Conservation (phyloP, 2,329 filamentous ascomycete genomes). For the Diaporthe sp. region DNA sequence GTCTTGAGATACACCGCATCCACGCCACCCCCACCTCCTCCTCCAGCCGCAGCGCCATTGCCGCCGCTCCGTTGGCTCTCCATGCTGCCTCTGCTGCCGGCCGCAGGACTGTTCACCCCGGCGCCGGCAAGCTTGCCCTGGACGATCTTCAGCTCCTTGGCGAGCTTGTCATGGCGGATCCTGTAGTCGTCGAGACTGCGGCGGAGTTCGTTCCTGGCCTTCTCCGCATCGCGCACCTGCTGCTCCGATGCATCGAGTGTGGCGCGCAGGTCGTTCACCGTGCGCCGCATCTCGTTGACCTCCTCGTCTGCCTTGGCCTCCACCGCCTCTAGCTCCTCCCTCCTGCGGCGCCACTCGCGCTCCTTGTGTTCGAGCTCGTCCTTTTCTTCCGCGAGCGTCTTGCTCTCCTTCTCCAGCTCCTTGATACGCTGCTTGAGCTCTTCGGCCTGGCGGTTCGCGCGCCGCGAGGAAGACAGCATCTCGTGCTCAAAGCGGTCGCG, state of each 20-base stretch:
- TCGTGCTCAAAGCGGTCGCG: slow-evolving; percentile 94
- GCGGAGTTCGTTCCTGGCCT: slow-evolving; percentile 82
- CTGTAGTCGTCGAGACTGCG: slow-evolving; percentile 84
- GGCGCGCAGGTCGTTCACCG: slow-evolving; percentile 83
- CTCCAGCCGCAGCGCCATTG: slow-evolving; percentile 43
- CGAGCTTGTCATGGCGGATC: slow-evolving; percentile 82
- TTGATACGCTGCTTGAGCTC: slow-evolving; percentile 84
- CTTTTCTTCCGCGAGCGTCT: slow-evolving; percentile 78
- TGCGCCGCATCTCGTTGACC: slow-evolving; percentile 79
- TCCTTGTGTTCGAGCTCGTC: slow-evolving; percentile 83
- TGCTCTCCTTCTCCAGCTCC: slow-evolving; percentile 84
- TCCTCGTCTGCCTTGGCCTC: slow-evolving; percentile 80
- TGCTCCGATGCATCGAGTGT: slow-evolving; percentile 90
- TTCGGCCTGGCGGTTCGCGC: slow-evolving; percentile 86
- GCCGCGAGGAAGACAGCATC: slow-evolving; percentile 81
- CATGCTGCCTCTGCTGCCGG: slow-evolving; percentile 56
- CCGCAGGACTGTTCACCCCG: slow-evolving; percentile 49
- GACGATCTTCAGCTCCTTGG: slow-evolving; percentile 72
- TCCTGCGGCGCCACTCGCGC: slow-evolving; percentile 79
- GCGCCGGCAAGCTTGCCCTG: slow-evolving; percentile 60
- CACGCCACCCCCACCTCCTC: slow-evolving; percentile 46
- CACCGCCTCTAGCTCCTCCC: slow-evolving; percentile 81
- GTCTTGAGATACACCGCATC: slow-evolving; percentile 82
- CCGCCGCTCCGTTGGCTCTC: slow-evolving; percentile 61
- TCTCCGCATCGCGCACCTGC: slow-evolving; percentile 86